These are phyloP conservation scores for Colletotrichum siamense DNA, from an alignment of 2,329 filamentous ascomycete genomes.

Conservation along the genomic window DNA sequence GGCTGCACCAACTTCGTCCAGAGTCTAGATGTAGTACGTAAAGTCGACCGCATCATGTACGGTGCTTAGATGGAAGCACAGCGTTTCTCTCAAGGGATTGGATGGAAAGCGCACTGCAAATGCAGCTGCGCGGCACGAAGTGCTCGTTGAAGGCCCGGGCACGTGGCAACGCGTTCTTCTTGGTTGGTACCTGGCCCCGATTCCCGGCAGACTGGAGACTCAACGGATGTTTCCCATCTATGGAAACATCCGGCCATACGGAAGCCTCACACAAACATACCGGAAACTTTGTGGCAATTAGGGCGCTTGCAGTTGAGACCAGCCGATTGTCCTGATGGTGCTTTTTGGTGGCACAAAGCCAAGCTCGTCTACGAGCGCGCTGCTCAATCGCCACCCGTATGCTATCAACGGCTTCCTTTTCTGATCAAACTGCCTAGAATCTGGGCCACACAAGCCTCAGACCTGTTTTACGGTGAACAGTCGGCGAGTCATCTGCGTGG, in stretches of 20 bases:
- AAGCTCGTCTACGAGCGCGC: neutral
- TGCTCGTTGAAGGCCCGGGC: neutral
- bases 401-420: neutral
- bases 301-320: neutral
- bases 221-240: neutral
- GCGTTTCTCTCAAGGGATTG: neutral
- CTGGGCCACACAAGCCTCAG: neutral
- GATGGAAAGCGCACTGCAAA: neutral
- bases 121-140: neutral
- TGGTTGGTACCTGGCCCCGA: neutral
- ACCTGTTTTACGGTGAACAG: conserved; percentile 13
- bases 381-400: conserved; percentile 5
- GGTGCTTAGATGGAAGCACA: neutral
- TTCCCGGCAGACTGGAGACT: conserved; percentile 8
- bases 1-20: neutral
- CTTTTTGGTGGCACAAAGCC: neutral
- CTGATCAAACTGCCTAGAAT: neutral
- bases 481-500: neutral
- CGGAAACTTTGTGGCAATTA: neutral
- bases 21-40: neutral
- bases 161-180: conserved; percentile 2
- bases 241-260: conserved; percentile 13
- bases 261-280: neutral
- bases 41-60: neutral
- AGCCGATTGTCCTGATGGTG: neutral